Evolutionary conservation across 768 basidiomycete species (phyloP).

Genomic region (Chiua virens): DNA sequence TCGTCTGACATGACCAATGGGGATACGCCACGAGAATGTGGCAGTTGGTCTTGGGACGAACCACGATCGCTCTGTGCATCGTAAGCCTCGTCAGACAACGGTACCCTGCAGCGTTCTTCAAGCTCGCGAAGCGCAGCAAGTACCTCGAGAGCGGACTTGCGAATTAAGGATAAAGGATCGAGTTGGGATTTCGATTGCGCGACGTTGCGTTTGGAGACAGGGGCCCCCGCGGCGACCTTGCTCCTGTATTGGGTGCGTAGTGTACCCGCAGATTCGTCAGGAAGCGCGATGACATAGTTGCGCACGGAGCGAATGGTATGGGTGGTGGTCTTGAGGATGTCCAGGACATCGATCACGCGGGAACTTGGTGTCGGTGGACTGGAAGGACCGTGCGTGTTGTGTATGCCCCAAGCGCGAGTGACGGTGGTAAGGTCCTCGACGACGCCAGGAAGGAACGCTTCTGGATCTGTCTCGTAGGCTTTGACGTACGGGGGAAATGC

Average conservation of each 20-base stretch:
- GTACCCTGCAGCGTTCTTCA: slow-evolving; percentile 76
- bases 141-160: slow-evolving; percentile 81
- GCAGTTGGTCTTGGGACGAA: slow-evolving; percentile 36
- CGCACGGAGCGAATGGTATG: slow-evolving; percentile 78
- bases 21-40: slow-evolving; percentile 45
- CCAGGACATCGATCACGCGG: slow-evolving; percentile 58
- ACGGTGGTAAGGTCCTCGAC: slow-evolving; percentile 71
- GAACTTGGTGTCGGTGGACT: slow-evolving; percentile 10
- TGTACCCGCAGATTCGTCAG: slow-evolving; percentile 65
- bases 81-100: slow-evolving; percentile 79
- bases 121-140: slow-evolving; percentile 75
- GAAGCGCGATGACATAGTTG: slow-evolving; percentile 80
- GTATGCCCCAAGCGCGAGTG: slow-evolving; percentile 61
- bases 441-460: slow-evolving; percentile 72
- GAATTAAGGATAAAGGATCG: slow-evolving; percentile 68
- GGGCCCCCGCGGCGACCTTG: slow-evolving; percentile 37
- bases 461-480: slow-evolving; percentile 72
- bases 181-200: slow-evolving; percentile 37
- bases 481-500: slow-evolving; percentile 57
- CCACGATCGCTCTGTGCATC: slow-evolving; percentile 75
- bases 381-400: slow-evolving; percentile 16
- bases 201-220: slow-evolving; percentile 35
- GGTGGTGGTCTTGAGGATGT: slow-evolving; percentile 75
- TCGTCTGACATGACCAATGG: slow-evolving; percentile 44
- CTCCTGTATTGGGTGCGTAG: slow-evolving; percentile 60